Percentiles rank a stretch among this genome's conserved stretches.
phyloP scores from a whole-genome alignment of 1,284 basidiomycete genomes.

The Apiotrichum domesticum region DNA sequence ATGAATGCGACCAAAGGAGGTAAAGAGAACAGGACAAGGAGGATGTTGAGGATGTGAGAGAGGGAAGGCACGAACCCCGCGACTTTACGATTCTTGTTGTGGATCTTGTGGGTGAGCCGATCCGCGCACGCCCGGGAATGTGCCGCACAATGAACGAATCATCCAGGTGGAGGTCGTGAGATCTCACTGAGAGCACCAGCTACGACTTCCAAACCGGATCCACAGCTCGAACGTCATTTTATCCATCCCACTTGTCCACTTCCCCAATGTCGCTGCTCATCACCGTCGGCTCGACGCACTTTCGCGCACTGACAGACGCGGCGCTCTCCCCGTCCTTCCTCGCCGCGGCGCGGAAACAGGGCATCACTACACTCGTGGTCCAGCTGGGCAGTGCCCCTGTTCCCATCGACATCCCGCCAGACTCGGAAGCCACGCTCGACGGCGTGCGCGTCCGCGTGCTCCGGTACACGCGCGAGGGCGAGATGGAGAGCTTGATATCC shows the following conservation, averaged over 20 bases:
- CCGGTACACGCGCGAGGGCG: constrained; percentile 65
- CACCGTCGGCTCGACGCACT: constrained; percentile 84
- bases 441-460: constrained; percentile 58
- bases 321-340: constrained; percentile 58
- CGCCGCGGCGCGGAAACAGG: constrained; percentile 51
- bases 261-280: constrained; percentile 54
- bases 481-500: constrained; percentile 55
- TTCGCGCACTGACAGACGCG: constrained; percentile 65
- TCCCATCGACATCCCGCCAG: too few relatives aligned
- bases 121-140: too few relatives aligned
- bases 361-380: constrained; percentile 58
- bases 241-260: neutral
- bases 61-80: too few relatives aligned
- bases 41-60: neutral
- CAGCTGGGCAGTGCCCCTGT: constrained; percentile 61
- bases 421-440: too few relatives aligned
- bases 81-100: too few relatives aligned
- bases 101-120: neutral
- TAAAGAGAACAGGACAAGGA: neutral
- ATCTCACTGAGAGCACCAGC: too few relatives aligned
- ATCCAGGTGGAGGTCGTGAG: too few relatives aligned
- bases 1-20: neutral
- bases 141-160: too few relatives aligned
- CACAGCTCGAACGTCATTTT: too few relatives aligned
- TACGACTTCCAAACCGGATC: too few relatives aligned